Evolutionary conservation across 495 filamentous ascomycete genomes (phyloP), one percentile per base, ranked within the genome.

Genomic region (Aspergillus sclerotioniger): DNA sequence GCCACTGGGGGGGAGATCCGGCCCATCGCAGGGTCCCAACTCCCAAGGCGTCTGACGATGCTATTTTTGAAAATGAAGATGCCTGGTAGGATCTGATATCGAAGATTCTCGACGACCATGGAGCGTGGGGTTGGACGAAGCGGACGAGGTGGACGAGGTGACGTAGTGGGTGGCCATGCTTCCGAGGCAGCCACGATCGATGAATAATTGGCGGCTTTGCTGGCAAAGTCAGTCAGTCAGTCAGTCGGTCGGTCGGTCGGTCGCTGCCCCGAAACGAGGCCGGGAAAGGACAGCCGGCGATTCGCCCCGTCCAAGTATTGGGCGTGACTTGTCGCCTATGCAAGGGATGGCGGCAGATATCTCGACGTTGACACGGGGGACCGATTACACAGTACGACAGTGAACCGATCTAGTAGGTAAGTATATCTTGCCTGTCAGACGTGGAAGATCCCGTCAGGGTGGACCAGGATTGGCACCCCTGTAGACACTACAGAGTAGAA

Each of bases 1-100:
- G 58, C 58, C 58, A 61, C 58, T 3, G 44, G 16, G 32, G 43
- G 25, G 47, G 20, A 47, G 33, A 41, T 13, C 37, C 13, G 37
- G 3, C 37, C 37, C 37, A 15, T 41, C 5, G 13, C 37, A 41
- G 37, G 37, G 37, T 13, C 33, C 37, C 37, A 41, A 41, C n/a
- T 6, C n/a, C 37, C 37, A 41, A 41, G 5, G 1, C n/a, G n/a
- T 1, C 9, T 41, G 37, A 13, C 5, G 37, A 41, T 41, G 37
- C 13, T 41, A 41, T 41, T 41, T 41, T 41, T 41, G 37, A 39
- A 3, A 41, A 45, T 46, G 9, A 29, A 25, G 55, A 28, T 57
- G 55, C 47, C 37, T 58, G 17, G 37, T 35, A 35, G 33, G 33
- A 35, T 35, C 33, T 35, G 33, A 53, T 53, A 15, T 33, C 1